Evolutionary conservation across 768 basidiomycete genomes (phyloP), one percentile per base, ranked within the genome.

Genomic region (Pulveroboletus sp.): DNA sequence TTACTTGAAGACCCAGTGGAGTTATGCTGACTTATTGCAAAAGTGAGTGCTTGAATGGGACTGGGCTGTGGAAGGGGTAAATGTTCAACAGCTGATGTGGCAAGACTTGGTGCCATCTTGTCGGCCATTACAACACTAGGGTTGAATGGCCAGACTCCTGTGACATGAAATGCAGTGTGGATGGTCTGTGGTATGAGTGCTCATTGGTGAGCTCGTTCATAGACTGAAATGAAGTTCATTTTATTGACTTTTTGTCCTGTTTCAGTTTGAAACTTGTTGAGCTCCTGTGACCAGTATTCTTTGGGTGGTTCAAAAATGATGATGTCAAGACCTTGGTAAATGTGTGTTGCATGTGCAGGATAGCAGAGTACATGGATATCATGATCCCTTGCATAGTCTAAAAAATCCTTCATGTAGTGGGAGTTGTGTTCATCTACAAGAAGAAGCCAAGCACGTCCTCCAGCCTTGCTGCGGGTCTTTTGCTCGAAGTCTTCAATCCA

Each of bases 341-440:
- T 27, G 31, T 57, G 43, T 6, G 56, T 59, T 8, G 50, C 2
- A 27, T 60, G 53, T 10, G 59, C 56, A 16, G 73, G 76, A 60
- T 77, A 78, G 50, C 71, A 74, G 1, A 77, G 49, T 4, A 78
- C 55, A 20, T 64, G 49, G 19, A 79, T 79, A 1, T 65, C 55
- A 49, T 76, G 48, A 1, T 57, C 38, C 3, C 55, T 44, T 1
- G 72, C 71, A 60, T 71, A 73, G 5, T 63, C 49, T 16, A 80
- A 70, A 46, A 78, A 73, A 3, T 45, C 60, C 4, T 47, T 37
- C 3, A 67, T 70, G 47, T 68, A 73, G 45, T 79, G 76, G 0
- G 71, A 77, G 45, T 62, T 69, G 45, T 80, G 77, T 4, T 77
- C 72, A 63, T 79, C 73, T 6, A 79, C 64, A 16, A 73, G 51